Evolutionary conservation across 2,329 filamentous ascomycete species (phyloP).

Genomic region (Penicillium sp.): DNA sequence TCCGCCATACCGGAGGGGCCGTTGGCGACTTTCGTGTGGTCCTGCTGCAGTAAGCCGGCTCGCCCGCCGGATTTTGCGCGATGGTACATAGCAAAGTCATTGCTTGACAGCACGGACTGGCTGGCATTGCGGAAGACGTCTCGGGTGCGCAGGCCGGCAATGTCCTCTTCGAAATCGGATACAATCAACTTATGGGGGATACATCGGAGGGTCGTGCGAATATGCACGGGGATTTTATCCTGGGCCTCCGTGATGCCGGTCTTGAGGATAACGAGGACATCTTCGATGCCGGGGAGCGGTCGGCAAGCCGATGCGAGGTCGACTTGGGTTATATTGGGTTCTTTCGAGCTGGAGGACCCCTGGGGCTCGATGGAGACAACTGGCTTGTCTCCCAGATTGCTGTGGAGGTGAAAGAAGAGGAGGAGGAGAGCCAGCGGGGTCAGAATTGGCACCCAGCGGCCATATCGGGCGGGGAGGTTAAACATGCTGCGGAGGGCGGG

Average conservation of each 20-base stretch:
- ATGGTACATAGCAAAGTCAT: conserved; percentile 40
- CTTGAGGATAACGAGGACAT: conserved; percentile 61
- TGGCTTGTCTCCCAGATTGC: conserved; percentile 4
- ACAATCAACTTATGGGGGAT: conserved; percentile 61
- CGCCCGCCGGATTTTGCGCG: conserved; percentile 46
- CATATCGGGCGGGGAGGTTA: conserved; percentile 24
- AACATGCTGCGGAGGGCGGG: conserved; percentile 15
- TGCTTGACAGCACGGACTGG: conserved; percentile 13
- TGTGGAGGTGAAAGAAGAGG: conserved; percentile 21
- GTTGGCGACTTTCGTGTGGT: conserved; percentile 34
- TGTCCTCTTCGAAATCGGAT: conserved; percentile 60
- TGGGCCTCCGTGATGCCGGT: conserved; percentile 63
- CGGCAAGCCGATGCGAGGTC: conserved; percentile 27
- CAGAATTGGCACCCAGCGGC: conserved; percentile 24
- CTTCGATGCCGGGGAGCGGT: conserved; percentile 47
- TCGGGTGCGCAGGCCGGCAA: conserved; percentile 54
- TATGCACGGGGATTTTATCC: conserved; percentile 59
- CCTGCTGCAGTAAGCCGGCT: conserved; percentile 34
- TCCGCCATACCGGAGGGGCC: conserved; percentile 38
- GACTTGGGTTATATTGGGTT: not conserved
- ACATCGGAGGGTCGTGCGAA: conserved; percentile 60
- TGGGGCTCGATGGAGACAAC: not conserved
- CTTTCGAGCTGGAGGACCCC: not conserved
- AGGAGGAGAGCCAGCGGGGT: conserved; percentile 16
- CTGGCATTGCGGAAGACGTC: conserved; percentile 54